A percentile compares a stretch with the other conserved stretches of the same genome.
Conservation (phyloP, 2,329 filamentous ascomycete genomes). For the Paramyrothecium roridum region DNA sequence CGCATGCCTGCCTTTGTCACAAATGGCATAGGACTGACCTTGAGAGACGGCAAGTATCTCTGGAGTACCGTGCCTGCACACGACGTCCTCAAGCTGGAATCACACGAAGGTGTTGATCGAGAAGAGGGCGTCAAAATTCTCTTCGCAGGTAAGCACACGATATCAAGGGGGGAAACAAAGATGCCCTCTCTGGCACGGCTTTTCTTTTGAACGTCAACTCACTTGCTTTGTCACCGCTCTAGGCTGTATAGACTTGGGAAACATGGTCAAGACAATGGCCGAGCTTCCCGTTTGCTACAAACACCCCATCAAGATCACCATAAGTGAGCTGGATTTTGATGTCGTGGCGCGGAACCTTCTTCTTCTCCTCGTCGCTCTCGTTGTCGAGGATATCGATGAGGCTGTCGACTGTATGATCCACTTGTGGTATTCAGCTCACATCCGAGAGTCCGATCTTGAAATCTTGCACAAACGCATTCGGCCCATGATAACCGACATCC, state of each 20-base stretch:
- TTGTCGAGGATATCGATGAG: slow-evolving; percentile 1
- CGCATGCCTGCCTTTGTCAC: no score
- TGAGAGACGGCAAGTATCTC: no score
- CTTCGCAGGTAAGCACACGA: no score
- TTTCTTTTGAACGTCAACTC: no score
- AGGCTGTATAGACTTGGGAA: neutral
- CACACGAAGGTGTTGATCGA: no score
- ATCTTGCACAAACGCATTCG: slow-evolving; percentile 2
- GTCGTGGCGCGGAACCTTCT: neutral
- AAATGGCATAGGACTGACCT: no score
- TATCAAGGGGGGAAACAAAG: no score
- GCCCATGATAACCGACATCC: neutral
- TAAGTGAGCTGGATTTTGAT: neutral
- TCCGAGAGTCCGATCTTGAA: slow-evolving; percentile 6
- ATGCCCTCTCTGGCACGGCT: no score
- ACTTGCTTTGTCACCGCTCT: no score
- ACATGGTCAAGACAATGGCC: neutral
- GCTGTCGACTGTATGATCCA: slow-evolving; percentile 14
- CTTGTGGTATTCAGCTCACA: slow-evolving; percentile 13
- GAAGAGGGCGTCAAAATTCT: no score
- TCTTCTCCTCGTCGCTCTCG: neutral
- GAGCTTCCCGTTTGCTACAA: neutral
- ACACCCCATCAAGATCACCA: neutral
- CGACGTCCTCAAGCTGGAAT: no score
- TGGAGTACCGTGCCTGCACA: no score